These are phyloP conservation scores for Dictyostelium citrinum DNA, from an alignment of 78 protist genomes.

Conservation along the genomic window DNA sequence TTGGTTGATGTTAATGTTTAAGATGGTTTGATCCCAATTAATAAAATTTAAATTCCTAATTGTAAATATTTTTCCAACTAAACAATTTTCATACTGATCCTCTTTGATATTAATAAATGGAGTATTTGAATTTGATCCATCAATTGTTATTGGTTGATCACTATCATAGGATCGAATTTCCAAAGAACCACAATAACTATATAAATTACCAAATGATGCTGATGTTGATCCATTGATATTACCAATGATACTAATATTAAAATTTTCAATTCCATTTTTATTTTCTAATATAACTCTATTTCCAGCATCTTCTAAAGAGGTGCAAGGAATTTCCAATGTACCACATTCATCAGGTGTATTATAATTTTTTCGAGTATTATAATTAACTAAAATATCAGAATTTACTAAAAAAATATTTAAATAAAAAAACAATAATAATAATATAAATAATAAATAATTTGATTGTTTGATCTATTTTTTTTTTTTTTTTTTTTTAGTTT, in stretches of 20 bases:
- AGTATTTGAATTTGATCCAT: not conserved
- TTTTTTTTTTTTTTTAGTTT: not conserved
- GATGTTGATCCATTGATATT: not conserved
- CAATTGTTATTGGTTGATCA: not conserved
- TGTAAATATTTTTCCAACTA: not conserved
- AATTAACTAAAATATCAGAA: not conserved
- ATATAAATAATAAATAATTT: not conserved
- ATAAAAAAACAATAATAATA: not conserved
- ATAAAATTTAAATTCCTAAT: not conserved
- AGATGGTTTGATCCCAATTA: not conserved
- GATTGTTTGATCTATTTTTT: not conserved
- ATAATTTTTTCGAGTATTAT: not conserved
- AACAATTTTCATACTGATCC: not conserved
- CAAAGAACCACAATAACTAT: not conserved
- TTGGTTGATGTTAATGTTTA: not conserved
- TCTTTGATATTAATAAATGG: not conserved
- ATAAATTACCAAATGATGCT: not conserved
- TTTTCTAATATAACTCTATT: not conserved
- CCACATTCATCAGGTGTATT: not conserved
- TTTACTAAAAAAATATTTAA: not conserved
- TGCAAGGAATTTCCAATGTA: not conserved
- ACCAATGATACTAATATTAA: not conserved
- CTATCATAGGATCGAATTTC: not conserved
- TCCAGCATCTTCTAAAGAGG: not conserved
- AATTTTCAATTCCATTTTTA: not conserved